Base-by-base conservation (phyloP, 805 yeast genomes). In the Limtongozyma cylindracea region DNA sequence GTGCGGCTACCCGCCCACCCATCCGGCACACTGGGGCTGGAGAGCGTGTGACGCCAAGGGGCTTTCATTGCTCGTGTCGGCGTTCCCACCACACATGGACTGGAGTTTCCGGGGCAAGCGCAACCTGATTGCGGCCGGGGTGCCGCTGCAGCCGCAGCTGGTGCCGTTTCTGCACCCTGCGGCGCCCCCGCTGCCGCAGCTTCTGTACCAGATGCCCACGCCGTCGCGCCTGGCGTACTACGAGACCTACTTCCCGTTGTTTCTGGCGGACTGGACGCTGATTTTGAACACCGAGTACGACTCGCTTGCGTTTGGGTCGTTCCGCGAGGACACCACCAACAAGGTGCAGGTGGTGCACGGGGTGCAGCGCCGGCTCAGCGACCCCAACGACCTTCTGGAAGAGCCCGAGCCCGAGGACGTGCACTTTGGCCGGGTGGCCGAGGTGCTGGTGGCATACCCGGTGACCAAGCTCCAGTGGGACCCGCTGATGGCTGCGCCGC, bases 391-490 rank as follows among this genome's bases (percentile, higher is more conserved):
- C 18, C 13, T n/a, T 7, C 5, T 17, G 24, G 23, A 21, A 21
- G 9, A 5, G 19, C 20, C 7, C 18, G 18, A 5, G 10, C 7
- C n/a, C 18, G n/a, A 24, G 17, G 49, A 45, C 21, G 41, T 53
- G 28, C 49, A 59, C 17, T 56, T 67, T 27, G 43, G 41, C 15
- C 47, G 48, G 19, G 50, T 50, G 3, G 47, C 68, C 9, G 78
- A 68, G 24, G 47, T 54, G 4, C 42, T 44, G 7, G 58, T 67
- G 9, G 61, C 61, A 20, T 64, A 68, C 30, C 92, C 92, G 1
- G 54, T 68, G 8, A 74, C 92, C 0, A 53, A 62, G 21, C 31
- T 76, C 12, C 66, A 60, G 31, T 77, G 91, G 91, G 80, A 72
- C 31, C 57, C 57, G 3, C 66, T 71, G 0, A 42, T 46, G 29